Percentiles rank a stretch among this genome's conserved stretches.
These are phyloP conservation scores for Leishmania guyanensis DNA, from an alignment of 208 protist species.

Conservation along the genomic window DNA sequence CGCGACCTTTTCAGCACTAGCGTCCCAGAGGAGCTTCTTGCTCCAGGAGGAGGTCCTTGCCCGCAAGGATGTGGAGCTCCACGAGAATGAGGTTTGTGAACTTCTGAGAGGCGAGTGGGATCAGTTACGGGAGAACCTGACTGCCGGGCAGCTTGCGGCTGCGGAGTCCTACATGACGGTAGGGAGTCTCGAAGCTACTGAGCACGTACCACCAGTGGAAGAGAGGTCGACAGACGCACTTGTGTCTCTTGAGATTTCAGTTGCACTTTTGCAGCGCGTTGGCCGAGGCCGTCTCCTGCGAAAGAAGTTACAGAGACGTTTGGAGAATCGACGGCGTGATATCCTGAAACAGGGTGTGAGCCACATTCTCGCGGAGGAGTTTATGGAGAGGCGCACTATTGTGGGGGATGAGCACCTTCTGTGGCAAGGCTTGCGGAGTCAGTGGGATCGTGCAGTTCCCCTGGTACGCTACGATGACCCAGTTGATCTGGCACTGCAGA, in stretches of 20 bases:
- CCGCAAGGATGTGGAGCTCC: not conserved
- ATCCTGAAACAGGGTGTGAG: conserved; percentile 26
- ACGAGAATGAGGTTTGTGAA: not conserved
- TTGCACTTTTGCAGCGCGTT: conserved; percentile 26
- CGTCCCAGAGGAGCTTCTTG: not conserved
- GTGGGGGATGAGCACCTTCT: conserved; percentile 19
- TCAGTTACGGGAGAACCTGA: not conserved
- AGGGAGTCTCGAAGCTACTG: not conserved
- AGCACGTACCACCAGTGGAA: not conserved
- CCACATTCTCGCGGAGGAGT: conserved; percentile 29
- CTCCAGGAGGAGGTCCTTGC: not conserved
- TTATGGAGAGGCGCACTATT: conserved; percentile 18
- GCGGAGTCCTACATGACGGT: not conserved
- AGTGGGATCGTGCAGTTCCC: not conserved
- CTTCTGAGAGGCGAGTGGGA: not conserved
- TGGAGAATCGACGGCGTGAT: conserved; percentile 30
- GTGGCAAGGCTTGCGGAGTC: conserved; percentile 7
- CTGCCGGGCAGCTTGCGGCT: not conserved
- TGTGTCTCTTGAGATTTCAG: not conserved
- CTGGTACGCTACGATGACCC: not conserved
- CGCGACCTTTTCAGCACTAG: not conserved
- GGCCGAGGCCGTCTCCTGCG: conserved; percentile 24
- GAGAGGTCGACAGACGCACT: not conserved
- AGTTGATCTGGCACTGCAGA: conserved; percentile 1
- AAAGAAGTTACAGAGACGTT: conserved; percentile 16